Evolutionary conservation across 129 eudicot genomes (phyloP).

Genomic region (Flaveria sonorensis): DNA sequence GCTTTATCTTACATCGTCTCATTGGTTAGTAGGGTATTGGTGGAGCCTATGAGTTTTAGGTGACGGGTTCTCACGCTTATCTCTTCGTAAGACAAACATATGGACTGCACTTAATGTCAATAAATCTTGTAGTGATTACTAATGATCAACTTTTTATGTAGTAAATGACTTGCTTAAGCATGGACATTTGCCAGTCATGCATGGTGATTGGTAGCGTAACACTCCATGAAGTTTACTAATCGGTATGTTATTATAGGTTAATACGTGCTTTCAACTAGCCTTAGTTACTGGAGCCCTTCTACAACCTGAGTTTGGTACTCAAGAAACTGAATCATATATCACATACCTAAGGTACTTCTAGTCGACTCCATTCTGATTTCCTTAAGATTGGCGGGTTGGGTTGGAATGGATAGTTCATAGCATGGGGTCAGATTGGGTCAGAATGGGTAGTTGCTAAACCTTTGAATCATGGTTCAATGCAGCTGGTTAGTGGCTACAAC

Average conservation of each 20-base stretch:
- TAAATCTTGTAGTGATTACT: neutral
- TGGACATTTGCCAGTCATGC: neutral
- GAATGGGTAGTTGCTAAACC: neutral
- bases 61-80: neutral
- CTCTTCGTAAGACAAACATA: neutral
- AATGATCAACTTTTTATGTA: neutral
- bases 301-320: conserved; percentile 92
- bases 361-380: neutral
- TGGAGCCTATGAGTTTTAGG: neutral
- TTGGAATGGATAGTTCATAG: neutral
- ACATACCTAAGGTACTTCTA: conserved; percentile 67
- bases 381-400: neutral
- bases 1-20: neutral
- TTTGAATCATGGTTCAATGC: conserved; percentile 18
- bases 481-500: conserved; percentile 95
- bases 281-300: conserved; percentile 86
- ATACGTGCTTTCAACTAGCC: conserved; percentile 84
- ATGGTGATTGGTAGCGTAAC: neutral
- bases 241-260: conserved; percentile 54
- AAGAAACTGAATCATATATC: conserved; percentile 65
- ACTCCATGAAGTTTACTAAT: neutral
- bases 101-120: neutral
- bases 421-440: neutral
- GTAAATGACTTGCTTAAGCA: neutral
- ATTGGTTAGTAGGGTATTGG: neutral